Evolutionary conservation across 306 rosid genomes (phyloP).

Genomic region (Canavalia ensiformis): DNA sequence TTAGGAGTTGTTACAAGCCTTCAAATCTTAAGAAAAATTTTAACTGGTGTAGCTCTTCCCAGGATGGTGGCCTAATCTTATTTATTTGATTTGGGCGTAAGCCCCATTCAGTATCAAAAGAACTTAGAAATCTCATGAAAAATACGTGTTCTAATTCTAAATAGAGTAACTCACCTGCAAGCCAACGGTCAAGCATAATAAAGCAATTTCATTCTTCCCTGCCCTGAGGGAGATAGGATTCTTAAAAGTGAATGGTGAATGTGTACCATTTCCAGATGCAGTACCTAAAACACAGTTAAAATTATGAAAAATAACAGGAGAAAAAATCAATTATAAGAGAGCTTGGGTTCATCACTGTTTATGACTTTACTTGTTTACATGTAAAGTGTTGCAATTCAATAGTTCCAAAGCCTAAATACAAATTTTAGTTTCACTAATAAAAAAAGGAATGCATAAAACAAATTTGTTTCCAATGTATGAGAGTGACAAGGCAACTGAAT

Average conservation of each 20-base stretch:
- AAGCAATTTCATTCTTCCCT: constrained; percentile 87
- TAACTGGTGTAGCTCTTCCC: not conserved
- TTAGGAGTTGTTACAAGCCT: not conserved
- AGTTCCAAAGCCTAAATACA: not conserved
- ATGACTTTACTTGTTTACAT: constrained; percentile 5
- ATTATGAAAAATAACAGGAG: not conserved
- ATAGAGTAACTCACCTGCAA: constrained; percentile 65
- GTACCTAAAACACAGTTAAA: constrained; percentile 61
- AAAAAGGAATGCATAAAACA: constrained; percentile 18
- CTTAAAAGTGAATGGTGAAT: constrained; percentile 69
- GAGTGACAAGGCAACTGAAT: constrained; percentile 5
- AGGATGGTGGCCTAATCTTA: not conserved
- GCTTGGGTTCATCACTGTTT: not conserved
- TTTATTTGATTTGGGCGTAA: not conserved
- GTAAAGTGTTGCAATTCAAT: constrained; percentile 30
- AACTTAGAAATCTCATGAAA: not conserved
- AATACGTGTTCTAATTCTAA: constrained; percentile 23
- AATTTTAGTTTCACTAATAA: constrained; percentile 2
- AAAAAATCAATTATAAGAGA: constrained; percentile 28
- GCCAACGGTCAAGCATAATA: constrained; percentile 92
- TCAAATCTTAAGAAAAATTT: constrained; percentile 21
- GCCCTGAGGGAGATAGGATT: constrained; percentile 72
- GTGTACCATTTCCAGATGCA: constrained; percentile 88
- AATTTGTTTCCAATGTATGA: not conserved
- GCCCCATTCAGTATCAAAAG: not conserved